Evolutionary conservation across 1,284 basidiomycete genomes (phyloP).

Genomic region (Moesziomyces aphidis): DNA sequence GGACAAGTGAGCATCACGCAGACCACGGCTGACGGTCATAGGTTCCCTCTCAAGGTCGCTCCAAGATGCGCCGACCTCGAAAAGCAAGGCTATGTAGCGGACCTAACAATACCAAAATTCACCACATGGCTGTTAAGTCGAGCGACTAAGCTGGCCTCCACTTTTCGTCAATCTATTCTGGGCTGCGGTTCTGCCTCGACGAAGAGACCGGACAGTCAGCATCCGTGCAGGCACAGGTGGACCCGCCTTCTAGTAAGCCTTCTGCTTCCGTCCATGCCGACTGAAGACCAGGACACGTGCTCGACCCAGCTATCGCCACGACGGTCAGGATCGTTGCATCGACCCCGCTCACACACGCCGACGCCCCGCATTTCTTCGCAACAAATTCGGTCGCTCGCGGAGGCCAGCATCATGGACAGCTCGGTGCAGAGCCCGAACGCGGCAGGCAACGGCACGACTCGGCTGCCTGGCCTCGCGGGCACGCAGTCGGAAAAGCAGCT

Average conservation of each 20-base stretch:
- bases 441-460: slow-evolving; percentile 4
- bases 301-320: too few relatives aligned
- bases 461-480: slow-evolving; percentile 35
- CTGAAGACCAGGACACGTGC: not conserved
- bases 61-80: slow-evolving; percentile 21
- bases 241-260: not conserved
- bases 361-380: too few relatives aligned
- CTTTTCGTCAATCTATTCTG: not conserved
- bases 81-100: too few relatives aligned
- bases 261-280: too few relatives aligned
- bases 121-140: too few relatives aligned
- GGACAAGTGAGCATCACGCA: too few relatives aligned
- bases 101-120: not conserved
- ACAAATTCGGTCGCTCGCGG: not conserved
- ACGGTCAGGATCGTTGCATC: too few relatives aligned
- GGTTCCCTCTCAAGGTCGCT: slow-evolving; percentile 3
- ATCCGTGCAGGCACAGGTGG: too few relatives aligned
- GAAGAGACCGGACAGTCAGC: not conserved
- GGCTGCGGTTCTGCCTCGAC: not conserved
- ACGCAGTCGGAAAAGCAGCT: slow-evolving; percentile 45
- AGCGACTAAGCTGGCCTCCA: not conserved
- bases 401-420: slow-evolving; percentile 2
- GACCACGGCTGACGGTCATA: too few relatives aligned
- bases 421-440: slow-evolving; percentile 4
- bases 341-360: too few relatives aligned